phyloP scores from a whole-genome alignment of 306 rosid genomes.

The Calophaca sinica region DNA sequence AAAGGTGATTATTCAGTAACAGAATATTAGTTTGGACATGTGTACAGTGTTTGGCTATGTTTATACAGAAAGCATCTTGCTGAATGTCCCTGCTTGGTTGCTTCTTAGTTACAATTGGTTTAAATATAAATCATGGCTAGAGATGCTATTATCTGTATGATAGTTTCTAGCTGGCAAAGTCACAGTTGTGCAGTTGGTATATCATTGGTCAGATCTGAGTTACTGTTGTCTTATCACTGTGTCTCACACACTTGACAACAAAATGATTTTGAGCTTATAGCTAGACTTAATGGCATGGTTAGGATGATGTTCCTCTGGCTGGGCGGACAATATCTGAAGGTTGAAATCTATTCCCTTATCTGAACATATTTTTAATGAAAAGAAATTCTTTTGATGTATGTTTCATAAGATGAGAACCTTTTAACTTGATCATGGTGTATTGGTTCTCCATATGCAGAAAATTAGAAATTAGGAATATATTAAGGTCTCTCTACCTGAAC shows the following conservation, averaged over 20 bases:
- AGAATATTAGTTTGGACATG: background rate
- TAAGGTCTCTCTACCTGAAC: conserved; percentile 1
- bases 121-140: conserved; percentile 23
- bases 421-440: conserved; percentile 18
- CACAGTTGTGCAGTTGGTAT: background rate
- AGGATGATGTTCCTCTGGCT: background rate
- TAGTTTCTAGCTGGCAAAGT: conserved; percentile 11
- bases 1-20: conserved; percentile 8
- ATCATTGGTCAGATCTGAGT: conserved; percentile 5
- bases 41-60: conserved; percentile 15
- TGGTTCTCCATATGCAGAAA: background rate
- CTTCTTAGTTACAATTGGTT: conserved; percentile 13
- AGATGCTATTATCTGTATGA: conserved; percentile 32
- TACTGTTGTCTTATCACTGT: conserved; percentile 19
- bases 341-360: background rate
- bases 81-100: conserved; percentile 8
- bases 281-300: conserved; percentile 20
- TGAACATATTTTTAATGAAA: conserved; percentile 10
- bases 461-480: background rate
- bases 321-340: conserved; percentile 25
- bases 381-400: background rate
- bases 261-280: conserved; percentile 23
- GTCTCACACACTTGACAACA: background rate
- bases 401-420: conserved; percentile 10
- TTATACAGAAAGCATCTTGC: conserved; percentile 7